Evolutionary conservation across 148 eudicot species (phyloP).

Genomic region (Limonium bicolor): DNA sequence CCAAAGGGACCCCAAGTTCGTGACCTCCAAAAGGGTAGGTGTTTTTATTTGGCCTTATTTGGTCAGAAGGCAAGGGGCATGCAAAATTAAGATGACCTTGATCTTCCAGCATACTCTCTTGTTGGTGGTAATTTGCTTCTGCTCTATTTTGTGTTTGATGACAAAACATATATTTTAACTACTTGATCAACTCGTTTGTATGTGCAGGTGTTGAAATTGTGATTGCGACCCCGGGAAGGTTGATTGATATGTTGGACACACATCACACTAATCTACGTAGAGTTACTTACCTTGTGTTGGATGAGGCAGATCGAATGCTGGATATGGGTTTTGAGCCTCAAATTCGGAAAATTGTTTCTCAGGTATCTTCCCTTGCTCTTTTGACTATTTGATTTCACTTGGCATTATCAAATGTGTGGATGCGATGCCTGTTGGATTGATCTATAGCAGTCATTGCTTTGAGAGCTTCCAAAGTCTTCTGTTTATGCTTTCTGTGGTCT

Average conservation of each 20-base stretch:
- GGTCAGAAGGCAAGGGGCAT: conserved; percentile 30
- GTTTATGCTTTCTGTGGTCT: not conserved
- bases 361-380: conserved; percentile 28
- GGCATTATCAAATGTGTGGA: not conserved
- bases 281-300: conserved; percentile 92
- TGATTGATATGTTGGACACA: conserved; percentile 96
- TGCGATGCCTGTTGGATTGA: too few relatives aligned
- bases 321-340: conserved; percentile 99
- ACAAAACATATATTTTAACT: too few relatives aligned
- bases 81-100: conserved; percentile 80
- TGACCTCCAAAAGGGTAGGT: conserved; percentile 99
- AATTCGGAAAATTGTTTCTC: conserved; percentile 80
- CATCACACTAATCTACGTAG: conserved; percentile 83
- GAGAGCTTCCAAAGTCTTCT: not conserved
- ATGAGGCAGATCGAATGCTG: conserved; percentile 96
- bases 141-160: too few relatives aligned
- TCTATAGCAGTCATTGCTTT: too few relatives aligned
- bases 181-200: too few relatives aligned
- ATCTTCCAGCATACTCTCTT: conserved; percentile 66
- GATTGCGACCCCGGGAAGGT: conserved; percentile 95
- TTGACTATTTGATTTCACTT: not conserved
- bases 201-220: conserved; percentile 84
- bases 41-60: conserved; percentile 92
- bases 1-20: conserved; percentile 99
- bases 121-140: conserved; percentile 25